Percentiles rank a stretch among this genome's conserved stretches.
Evolutionary conservation across 75 land plant species (phyloP).

Genomic region (Adiantum capillusveneris): DNA sequence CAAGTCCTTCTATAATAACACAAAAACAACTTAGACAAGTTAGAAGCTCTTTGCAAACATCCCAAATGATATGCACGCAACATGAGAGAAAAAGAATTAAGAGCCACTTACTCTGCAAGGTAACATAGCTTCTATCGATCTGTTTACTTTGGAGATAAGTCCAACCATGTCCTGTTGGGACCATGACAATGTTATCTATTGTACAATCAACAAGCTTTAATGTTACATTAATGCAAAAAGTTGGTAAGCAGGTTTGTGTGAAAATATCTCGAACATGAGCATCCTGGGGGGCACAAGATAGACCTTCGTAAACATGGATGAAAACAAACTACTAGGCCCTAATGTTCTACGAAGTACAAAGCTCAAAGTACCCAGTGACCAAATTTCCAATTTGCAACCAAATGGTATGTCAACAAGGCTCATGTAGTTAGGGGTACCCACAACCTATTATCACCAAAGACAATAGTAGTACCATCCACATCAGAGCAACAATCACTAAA

Average conservation of each 20-base stretch:
- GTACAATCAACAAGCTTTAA: too few relatives aligned
- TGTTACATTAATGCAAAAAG: too few relatives aligned
- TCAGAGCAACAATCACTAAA: too few relatives aligned
- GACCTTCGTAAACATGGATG: too few relatives aligned
- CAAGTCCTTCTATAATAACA: constrained; percentile 37
- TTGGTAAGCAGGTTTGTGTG: constrained; percentile 22
- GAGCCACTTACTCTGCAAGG: constrained; percentile 7
- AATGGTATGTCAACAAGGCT: constrained; percentile 39
- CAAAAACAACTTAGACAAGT: too few relatives aligned
- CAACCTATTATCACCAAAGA: constrained; percentile 23
- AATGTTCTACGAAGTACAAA: not conserved
- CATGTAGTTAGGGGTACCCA: constrained; percentile 41
- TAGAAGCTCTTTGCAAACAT: too few relatives aligned
- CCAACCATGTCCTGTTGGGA: constrained; percentile 40
- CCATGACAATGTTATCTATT: too few relatives aligned
- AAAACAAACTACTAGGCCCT: too few relatives aligned
- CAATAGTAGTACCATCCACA: too few relatives aligned
- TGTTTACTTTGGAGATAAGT: constrained; percentile 35
- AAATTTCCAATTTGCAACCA: constrained; percentile 40
- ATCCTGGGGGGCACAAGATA: constrained; percentile 16
- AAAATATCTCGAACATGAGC: constrained; percentile 36
- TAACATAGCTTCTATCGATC: constrained; percentile 26
- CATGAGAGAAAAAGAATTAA: too few relatives aligned
- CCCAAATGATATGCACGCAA: too few relatives aligned
- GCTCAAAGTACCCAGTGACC: constrained; percentile 26